Conservation (phyloP, 768 basidiomycete species). For the Lentinus brumalis region DNA sequence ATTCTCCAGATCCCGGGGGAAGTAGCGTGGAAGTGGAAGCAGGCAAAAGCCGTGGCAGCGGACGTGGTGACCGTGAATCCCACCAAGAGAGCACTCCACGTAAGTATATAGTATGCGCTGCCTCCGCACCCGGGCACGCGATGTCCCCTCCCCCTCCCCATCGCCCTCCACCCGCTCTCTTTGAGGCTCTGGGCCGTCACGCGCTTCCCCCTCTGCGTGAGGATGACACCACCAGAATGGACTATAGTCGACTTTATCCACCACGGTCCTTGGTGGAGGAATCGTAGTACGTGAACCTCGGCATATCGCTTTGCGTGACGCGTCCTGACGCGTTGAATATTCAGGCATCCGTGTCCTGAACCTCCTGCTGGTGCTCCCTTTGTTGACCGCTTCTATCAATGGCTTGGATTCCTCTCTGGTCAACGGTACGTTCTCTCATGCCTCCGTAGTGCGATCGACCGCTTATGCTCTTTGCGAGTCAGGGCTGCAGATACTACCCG, state of each 20-base stretch:
- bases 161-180: not conserved
- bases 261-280: constrained; percentile 61
- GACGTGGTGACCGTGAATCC: not conserved
- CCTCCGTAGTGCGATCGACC: constrained; percentile 18
- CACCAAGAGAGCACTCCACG: not conserved
- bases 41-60: not conserved
- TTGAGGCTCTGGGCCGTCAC: not conserved
- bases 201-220: not conserved
- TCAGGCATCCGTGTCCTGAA: constrained; percentile 61
- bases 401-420: constrained; percentile 71
- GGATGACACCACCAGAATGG: constrained; percentile 45
- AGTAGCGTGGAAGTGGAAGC: constrained; percentile 8
- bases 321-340: not conserved
- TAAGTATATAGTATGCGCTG: constrained; percentile 15
- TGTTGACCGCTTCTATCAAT: constrained; percentile 67
- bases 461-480: not conserved
- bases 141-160: not conserved
- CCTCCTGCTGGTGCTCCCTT: constrained; percentile 57
- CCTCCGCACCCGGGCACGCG: constrained; percentile 1
- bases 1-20: constrained; percentile 10
- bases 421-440: constrained; percentile 42
- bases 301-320: not conserved
- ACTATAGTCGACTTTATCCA: constrained; percentile 63
- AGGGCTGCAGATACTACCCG: constrained; percentile 70
- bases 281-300: constrained; percentile 46